Evolutionary conservation across 106 monocot genomes (phyloP).

Genomic region (Phalaenopsis equestris): DNA sequence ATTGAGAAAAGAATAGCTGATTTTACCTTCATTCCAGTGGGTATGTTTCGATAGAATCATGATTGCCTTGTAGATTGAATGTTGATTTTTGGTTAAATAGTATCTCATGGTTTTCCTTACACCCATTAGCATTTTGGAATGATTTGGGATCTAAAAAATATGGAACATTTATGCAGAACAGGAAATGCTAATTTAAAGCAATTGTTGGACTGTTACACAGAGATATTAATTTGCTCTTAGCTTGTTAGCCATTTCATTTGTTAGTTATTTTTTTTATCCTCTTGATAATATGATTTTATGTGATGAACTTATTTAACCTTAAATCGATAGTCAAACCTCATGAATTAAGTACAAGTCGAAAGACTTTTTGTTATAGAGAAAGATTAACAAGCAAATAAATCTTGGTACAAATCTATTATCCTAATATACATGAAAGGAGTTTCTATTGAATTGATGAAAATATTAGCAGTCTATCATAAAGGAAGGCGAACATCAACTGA

Average conservation of each 20-base stretch:
- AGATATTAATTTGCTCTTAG: not conserved
- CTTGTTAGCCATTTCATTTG: not conserved
- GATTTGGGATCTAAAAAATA: not conserved
- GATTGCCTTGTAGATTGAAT: not conserved
- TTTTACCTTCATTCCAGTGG: slow-evolving; percentile 56
- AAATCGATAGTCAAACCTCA: not conserved
- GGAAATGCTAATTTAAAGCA: not conserved
- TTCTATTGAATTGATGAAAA: not conserved
- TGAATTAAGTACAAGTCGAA: not conserved
- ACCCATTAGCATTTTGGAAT: not conserved
- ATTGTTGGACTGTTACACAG: not conserved
- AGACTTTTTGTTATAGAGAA: too few relatives aligned
- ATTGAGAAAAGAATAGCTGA: slow-evolving; percentile 81
- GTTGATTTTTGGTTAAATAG: not conserved
- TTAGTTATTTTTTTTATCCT: not conserved
- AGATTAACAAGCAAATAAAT: too few relatives aligned
- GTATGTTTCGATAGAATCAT: slow-evolving; percentile 21
- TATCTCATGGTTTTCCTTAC: not conserved
- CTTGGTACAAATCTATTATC: not conserved
- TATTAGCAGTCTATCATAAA: not conserved
- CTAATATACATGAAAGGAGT: not conserved
- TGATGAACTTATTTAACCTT: not conserved
- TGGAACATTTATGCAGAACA: not conserved
- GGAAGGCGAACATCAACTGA: not conserved
- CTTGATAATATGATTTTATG: not conserved